phyloP scores from a whole-genome alignment of 2,329 filamentous ascomycete genomes.

The Neonectria punicea region DNA sequence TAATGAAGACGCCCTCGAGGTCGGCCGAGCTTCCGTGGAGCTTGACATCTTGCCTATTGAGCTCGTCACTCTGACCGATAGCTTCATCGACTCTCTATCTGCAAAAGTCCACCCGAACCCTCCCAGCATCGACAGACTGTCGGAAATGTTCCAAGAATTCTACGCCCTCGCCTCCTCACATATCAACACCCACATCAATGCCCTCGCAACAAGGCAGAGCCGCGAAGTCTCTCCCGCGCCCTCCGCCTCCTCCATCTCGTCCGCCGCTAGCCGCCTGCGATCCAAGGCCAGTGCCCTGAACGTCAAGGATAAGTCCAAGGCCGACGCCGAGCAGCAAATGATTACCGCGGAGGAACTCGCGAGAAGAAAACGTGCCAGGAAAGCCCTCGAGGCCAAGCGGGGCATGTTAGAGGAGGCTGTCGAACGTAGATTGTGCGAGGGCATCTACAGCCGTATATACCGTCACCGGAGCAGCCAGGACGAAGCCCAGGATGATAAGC shows the following conservation, averaged over 20 bases:
- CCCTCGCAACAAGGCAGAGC: slow-evolving; percentile 78
- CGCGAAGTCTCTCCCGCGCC: slow-evolving; percentile 71
- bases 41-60: slow-evolving; percentile 95
- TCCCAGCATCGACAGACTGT: slow-evolving; percentile 83
- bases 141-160: slow-evolving; percentile 93
- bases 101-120: slow-evolving; percentile 88
- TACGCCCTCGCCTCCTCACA: slow-evolving; percentile 83
- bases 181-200: slow-evolving; percentile 87
- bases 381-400: slow-evolving; percentile 80
- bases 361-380: slow-evolving; percentile 81
- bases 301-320: slow-evolving; percentile 61
- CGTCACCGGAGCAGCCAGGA: slow-evolving; percentile 92
- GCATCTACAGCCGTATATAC: slow-evolving; percentile 89
- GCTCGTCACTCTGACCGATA: slow-evolving; percentile 88
- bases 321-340: slow-evolving; percentile 79
- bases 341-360: slow-evolving; percentile 87
- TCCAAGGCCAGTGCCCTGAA: slow-evolving; percentile 66
- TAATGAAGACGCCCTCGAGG: slow-evolving; percentile 58
- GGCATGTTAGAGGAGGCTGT: slow-evolving; percentile 87
- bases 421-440: slow-evolving; percentile 85
- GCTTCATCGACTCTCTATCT: slow-evolving; percentile 90
- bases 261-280: slow-evolving; percentile 66
- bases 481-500: slow-evolving; percentile 92
- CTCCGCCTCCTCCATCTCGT: slow-evolving; percentile 64
- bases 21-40: slow-evolving; percentile 69